Conservation (phyloP, 352 stramenopile genomes). For the Pythium biforme region DNA sequence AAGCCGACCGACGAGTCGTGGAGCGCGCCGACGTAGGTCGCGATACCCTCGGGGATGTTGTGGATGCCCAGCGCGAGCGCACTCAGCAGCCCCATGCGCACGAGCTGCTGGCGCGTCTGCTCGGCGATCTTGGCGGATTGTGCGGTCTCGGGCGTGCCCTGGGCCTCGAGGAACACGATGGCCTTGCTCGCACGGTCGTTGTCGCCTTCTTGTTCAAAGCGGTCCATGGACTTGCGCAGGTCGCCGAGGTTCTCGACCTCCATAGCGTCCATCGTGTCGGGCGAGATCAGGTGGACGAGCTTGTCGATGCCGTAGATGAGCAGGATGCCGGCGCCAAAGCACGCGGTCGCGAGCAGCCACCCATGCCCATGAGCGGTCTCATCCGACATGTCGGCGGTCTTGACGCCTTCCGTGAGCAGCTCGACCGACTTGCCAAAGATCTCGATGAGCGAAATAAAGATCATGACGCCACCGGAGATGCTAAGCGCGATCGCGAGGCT, state of each 20-base stretch:
- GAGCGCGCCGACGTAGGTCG: constrained; percentile 92
- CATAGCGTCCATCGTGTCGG: constrained; percentile 24
- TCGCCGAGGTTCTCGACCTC: constrained; percentile 38
- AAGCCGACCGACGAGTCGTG: constrained; percentile 89
- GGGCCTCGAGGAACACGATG: constrained; percentile 28
- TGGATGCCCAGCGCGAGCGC: constrained; percentile 92
- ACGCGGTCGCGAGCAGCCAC: constrained; percentile 79
- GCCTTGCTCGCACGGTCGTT: constrained; percentile 15
- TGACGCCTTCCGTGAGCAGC: constrained; percentile 35
- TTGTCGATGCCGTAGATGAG: constrained; percentile 52
- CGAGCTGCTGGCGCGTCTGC: constrained; percentile 47
- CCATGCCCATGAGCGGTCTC: constrained; percentile 41
- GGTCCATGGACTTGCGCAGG: constrained; percentile 33
- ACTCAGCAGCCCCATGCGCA: constrained; percentile 87
- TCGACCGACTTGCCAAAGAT: constrained; percentile 47
- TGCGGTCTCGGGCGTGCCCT: constrained; percentile 25
- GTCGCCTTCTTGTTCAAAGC: constrained; percentile 15
- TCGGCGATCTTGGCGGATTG: constrained; percentile 43
- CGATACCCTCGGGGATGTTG: constrained; percentile 96
- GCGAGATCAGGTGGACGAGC: constrained; percentile 40
- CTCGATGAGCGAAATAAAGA: constrained; percentile 79
- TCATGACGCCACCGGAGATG: constrained; percentile 69
- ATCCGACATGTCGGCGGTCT: constrained; percentile 33
- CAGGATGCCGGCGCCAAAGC: constrained; percentile 83
- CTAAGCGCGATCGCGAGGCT: constrained; percentile 85